A percentile compares a stretch with the other conserved stretches of the same genome.
These are phyloP conservation scores for Fusarium circinatum DNA, from an alignment of 2,329 filamentous ascomycete genomes.

Conservation along the genomic window DNA sequence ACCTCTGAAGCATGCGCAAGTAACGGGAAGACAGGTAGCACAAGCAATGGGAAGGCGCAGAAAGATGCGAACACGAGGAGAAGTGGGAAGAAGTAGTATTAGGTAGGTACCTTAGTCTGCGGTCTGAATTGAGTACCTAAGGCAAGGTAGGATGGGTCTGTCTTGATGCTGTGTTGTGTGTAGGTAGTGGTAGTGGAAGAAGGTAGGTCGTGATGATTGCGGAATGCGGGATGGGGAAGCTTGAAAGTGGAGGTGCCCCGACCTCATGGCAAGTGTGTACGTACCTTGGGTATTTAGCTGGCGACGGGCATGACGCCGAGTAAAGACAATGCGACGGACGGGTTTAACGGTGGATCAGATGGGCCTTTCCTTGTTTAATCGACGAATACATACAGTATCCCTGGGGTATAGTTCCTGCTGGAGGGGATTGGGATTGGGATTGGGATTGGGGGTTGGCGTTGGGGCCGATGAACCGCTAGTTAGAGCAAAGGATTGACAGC, in stretches of 20 bases:
- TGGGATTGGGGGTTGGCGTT: slow-evolving; percentile 3
- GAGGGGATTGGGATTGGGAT: background rate
- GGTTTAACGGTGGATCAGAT: slow-evolving; percentile 4
- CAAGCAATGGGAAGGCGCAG: slow-evolving; percentile 32
- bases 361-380: slow-evolving; percentile 5
- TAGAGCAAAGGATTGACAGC: slow-evolving; percentile 13
- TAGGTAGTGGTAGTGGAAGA: slow-evolving; percentile 12
- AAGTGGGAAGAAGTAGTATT: background rate
- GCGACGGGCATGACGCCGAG: slow-evolving; percentile 13
- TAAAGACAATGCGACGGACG: background rate
- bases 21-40: slow-evolving; percentile 17
- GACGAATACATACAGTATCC: background rate
- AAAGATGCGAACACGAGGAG: slow-evolving; percentile 6
- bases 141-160: background rate
- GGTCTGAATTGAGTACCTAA: background rate
- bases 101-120: background rate
- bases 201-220: slow-evolving; percentile 36
- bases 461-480: slow-evolving; percentile 18
- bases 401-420: background rate
- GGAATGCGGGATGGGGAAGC: slow-evolving; percentile 39
- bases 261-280: background rate
- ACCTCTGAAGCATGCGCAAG: slow-evolving; percentile 33
- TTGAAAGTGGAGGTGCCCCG: slow-evolving; percentile 37
- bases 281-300: background rate
- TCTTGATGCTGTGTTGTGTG: slow-evolving; percentile 2